Evolutionary conservation across 2,329 filamentous ascomycete species (phyloP), one percentile per base, ranked within the genome.

Genomic region (Lasiodiplodia citricola): DNA sequence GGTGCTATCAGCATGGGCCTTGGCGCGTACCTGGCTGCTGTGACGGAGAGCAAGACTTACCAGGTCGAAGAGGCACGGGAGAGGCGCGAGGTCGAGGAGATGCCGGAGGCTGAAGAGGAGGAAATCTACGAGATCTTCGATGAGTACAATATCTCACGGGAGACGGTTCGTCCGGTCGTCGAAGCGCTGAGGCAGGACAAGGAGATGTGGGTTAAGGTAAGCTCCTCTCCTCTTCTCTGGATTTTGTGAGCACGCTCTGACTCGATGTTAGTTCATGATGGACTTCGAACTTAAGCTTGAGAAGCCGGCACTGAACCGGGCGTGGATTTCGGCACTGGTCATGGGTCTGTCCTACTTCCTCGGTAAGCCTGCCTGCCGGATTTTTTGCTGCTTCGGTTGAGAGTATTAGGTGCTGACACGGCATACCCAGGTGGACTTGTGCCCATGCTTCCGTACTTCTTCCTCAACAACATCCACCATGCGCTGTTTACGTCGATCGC

Each of bases 1-100:
- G 91, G 92, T 21, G 88, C 90, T 72, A 92, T 94, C 72, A 91
- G 87, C 66, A 94, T 94, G 92, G 91, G 91, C 1, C 83, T 94
- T 6, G 91, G 91, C 28, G 91, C 89, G 7, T 93, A 91, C 76
- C 83, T 94, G 1, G 91, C 90, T 10, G 90, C 89, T 35, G 82
- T 84, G 52, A 88, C 87, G 0, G 87, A 90, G 74, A 70, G 72
- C 54, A 82, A 84, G 71, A 82, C 83, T 71, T 87, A 85, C 76
- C 80, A 83, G 65, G 83, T 83, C 18, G 84, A 86, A 72, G 81
- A 84, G 70, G 75, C 77, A 67, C 81, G 83, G 55, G 84, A 86
- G 73, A 70, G 77, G 44, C 76, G 77, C 55, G 83, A 85, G 70
- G 82, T 86, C 18, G 76, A 75, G 58, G 76, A 81, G 62, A 77